Conservation (phyloP, 345 rosid species). For the Euphorbia peplus region DNA sequence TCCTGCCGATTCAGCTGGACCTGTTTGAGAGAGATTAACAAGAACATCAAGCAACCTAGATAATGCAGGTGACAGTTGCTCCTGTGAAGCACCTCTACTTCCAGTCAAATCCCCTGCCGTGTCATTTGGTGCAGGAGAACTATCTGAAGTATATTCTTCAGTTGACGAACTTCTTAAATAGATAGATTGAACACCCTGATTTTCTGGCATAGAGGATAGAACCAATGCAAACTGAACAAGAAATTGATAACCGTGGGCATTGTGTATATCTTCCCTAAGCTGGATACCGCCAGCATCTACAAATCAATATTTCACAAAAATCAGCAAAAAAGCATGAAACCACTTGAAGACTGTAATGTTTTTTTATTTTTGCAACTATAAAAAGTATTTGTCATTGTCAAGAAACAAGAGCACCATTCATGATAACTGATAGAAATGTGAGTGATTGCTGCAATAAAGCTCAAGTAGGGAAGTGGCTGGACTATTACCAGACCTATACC, state of each 20-base stretch:
- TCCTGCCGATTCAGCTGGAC: conserved; percentile 53
- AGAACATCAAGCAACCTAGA: conserved; percentile 95
- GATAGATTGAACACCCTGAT: conserved; percentile 33
- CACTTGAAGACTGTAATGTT: conserved; percentile 3
- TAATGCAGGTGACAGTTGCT: conserved; percentile 69
- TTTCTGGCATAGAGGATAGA: conserved; percentile 63
- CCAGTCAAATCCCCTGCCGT: conserved; percentile 25
- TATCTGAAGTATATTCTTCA: conserved; percentile 34
- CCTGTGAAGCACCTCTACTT: conserved; percentile 46
- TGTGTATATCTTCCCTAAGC: conserved; percentile 95
- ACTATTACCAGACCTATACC: conserved; percentile 85
- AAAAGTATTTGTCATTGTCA: conserved; percentile 5
- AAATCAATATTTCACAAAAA: conserved; percentile 34
- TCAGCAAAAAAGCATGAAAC: conserved; percentile 28
- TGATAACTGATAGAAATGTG: conserved; percentile 4
- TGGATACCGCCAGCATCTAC: conserved; percentile 87
- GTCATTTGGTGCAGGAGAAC: conserved; percentile 34
- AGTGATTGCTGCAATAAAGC: no score
- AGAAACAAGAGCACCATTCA: not conserved
- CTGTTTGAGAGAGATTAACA: conserved; percentile 86
- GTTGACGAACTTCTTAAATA: conserved; percentile 36
- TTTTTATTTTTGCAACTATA: conserved; percentile 5
- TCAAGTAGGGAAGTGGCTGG: conserved; percentile 11
- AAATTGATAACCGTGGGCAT: conserved; percentile 99
- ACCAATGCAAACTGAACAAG: conserved; percentile 94